Percentiles rank a stretch among this genome's conserved stretches.
Conservation (phyloP, 2,329 filamentous ascomycete species). For the Nigrospora osmanthi region DNA sequence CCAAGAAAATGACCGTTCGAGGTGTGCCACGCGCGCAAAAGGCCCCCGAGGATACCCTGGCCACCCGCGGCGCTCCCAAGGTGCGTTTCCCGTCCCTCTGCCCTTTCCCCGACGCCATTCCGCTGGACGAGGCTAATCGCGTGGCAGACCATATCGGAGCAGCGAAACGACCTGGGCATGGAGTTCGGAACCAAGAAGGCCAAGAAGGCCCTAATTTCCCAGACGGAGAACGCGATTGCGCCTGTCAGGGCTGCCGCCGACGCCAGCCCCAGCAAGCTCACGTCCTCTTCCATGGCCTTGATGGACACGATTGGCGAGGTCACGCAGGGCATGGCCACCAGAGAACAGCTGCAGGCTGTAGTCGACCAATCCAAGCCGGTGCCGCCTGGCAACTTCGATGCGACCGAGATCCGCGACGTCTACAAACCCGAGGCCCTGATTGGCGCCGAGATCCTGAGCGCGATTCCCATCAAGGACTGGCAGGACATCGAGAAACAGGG, state of each 20-base stretch:
- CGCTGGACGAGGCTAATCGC: not conserved
- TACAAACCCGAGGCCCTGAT: conserved; percentile 63
- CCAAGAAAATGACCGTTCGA: conserved; percentile 56
- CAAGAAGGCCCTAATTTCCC: conserved; percentile 59
- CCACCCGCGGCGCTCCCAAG: conserved; percentile 25
- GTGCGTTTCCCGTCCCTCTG: conserved; percentile 17
- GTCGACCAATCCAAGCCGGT: conserved; percentile 65
- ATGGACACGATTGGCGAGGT: conserved; percentile 55
- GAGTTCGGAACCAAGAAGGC: conserved; percentile 83
- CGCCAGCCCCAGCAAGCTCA: conserved; percentile 36
- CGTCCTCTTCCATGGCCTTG: conserved; percentile 49
- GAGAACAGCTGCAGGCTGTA: conserved; percentile 55
- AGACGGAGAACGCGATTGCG: conserved; percentile 59
- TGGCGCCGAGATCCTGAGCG: conserved; percentile 57
- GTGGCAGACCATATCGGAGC: conserved; percentile 47
- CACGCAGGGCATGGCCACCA: conserved; percentile 58
- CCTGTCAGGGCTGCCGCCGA: conserved; percentile 36
- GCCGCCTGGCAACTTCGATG: conserved; percentile 60
- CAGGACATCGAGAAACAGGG: conserved; percentile 55
- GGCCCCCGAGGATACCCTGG: conserved; percentile 36
- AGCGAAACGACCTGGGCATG: conserved; percentile 62
- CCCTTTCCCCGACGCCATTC: not conserved
- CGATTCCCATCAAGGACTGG: conserved; percentile 68
- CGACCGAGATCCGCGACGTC: conserved; percentile 61
- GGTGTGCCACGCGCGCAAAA: conserved; percentile 49